Conservation (phyloP, 495 filamentous ascomycete species). For the Talaromyces liani region DNA sequence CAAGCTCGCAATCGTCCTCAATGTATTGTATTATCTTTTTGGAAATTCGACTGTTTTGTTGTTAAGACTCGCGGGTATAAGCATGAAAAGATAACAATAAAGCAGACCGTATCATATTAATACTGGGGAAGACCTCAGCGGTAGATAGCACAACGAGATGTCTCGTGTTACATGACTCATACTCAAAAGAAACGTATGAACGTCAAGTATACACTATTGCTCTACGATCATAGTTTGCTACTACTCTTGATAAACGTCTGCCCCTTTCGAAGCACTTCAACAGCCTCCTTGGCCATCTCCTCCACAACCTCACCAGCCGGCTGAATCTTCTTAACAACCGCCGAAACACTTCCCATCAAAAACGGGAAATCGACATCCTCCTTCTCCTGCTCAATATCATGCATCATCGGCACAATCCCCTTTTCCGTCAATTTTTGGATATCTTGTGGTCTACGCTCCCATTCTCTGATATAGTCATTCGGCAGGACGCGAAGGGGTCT, state of each 20-base stretch:
- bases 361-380: slow-evolving; percentile 76
- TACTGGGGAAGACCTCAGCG: not conserved
- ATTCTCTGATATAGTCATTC: slow-evolving; percentile 73
- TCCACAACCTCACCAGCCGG: slow-evolving; percentile 75
- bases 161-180: not conserved
- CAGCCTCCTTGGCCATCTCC: slow-evolving; percentile 79
- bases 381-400: slow-evolving; percentile 67
- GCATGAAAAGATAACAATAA: not conserved
- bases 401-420: slow-evolving; percentile 70
- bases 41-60: not conserved
- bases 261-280: slow-evolving; percentile 51
- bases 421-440: slow-evolving; percentile 62
- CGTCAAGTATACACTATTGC: not conserved
- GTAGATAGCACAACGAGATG: not conserved
- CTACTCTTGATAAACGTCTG: slow-evolving; percentile 24
- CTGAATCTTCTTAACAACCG: slow-evolving; percentile 61
- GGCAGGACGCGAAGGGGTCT: slow-evolving; percentile 70
- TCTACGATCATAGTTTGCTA: slow-evolving; percentile 16
- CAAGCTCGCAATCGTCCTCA: not conserved
- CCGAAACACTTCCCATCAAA: slow-evolving; percentile 92
- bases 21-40: slow-evolving; percentile 2
- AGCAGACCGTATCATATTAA: not conserved
- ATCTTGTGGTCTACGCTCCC: slow-evolving; percentile 67
- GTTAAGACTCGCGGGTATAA: not conserved
- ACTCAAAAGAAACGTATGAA: not conserved